Base-by-base conservation (phyloP, 176 grass and related monocot genomes). In the Oryza brachyantha region DNA sequence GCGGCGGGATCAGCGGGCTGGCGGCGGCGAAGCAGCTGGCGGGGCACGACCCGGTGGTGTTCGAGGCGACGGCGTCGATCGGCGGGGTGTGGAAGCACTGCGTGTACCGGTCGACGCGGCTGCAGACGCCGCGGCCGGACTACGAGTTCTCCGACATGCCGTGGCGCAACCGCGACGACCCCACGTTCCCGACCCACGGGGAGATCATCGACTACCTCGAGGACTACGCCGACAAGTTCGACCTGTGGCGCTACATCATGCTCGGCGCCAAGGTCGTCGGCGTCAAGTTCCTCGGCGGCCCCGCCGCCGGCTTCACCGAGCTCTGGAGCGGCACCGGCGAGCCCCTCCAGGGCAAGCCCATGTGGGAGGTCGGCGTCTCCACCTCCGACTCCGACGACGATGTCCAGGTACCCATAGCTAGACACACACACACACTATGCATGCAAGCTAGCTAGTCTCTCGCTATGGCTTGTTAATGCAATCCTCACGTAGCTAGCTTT, bases 81-180 rank as follows among this genome's bases (percentile, higher is more conserved):
- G 96, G 90, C 27, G 96, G 95, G 2, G 96, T 98, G 74, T 98
- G 96, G 96, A 85, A 84, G 83, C 90, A 98, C 92, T 94, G 92
- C 83, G 84, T 74, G 22, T 94, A 85, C 90, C 90, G 92, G 13
- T 89, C 92, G 13, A 98, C 96, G 24, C 38, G 96, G 59, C 92
- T 95, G 61, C 96, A 98, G 80, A 98, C 96, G 16, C 92, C 96
- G 6, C 88, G 96, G 6, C 83, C 74, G 2, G 90, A 95, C 96
- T 98, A 94, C 77, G 96, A 98, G 80, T 98, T 98, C 90, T 94
- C 96, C 46, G 96, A 95, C 83, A 81, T 87, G 83, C 76, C 83
- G 38, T 98, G 96, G 96, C 59, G 21, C 40, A 83, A 93, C 90
- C 87, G 92, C 72, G 83, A 77, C 7, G 96, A 99, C 85, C 90